Percentiles rank a stretch among this genome's conserved stretches.
Conservation (phyloP, 495 filamentous ascomycete species). For the Aspergillus campestris region DNA sequence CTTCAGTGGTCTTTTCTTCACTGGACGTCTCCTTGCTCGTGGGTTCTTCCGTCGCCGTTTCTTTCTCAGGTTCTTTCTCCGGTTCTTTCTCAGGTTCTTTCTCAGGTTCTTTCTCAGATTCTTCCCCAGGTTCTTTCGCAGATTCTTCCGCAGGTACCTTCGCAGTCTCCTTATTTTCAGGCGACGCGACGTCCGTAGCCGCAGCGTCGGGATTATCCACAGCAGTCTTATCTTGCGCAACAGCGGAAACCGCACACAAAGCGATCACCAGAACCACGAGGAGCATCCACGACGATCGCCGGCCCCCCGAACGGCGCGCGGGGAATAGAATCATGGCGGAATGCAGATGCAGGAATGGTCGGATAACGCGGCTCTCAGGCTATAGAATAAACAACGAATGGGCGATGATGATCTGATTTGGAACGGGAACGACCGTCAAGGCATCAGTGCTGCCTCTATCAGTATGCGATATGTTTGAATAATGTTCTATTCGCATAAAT, state of each 20-base stretch:
- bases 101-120: too few species aligned
- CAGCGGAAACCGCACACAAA: slow-evolving; percentile 7
- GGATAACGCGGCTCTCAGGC: background rate
- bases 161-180: too few species aligned
- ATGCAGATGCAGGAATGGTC: background rate
- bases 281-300: slow-evolving; percentile 13
- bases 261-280: slow-evolving; percentile 16
- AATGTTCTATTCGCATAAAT: too few species aligned
- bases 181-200: background rate
- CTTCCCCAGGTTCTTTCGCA: too few species aligned
- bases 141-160: too few species aligned
- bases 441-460: too few species aligned
- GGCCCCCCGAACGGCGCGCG: slow-evolving; percentile 18
- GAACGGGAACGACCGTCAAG: background rate
- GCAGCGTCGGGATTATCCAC: background rate
- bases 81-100: too few species aligned
- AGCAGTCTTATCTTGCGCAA: slow-evolving; percentile 6
- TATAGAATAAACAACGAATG: background rate
- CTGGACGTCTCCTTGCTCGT: slow-evolving; percentile 11
- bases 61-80: slow-evolving; percentile 7
- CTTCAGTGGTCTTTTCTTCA: slow-evolving; percentile 7
- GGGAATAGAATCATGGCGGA: slow-evolving; percentile 11
- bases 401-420: background rate
- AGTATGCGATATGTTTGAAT: too few species aligned
- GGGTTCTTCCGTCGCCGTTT: slow-evolving; percentile 11